Base-by-base conservation (phyloP, 148 eudicot genomes). In the Drosera capensis region DNA sequence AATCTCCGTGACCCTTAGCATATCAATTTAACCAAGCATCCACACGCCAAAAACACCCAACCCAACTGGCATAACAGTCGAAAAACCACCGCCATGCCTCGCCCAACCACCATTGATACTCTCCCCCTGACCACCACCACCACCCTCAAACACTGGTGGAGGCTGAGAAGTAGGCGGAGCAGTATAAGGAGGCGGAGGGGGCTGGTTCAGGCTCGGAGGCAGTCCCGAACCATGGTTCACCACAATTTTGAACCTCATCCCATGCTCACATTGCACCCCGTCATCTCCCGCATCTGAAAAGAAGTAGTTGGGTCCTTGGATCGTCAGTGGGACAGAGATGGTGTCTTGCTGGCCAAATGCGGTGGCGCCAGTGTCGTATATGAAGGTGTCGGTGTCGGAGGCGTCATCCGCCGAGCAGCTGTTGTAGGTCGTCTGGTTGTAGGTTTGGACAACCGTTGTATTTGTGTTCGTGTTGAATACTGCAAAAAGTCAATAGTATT, bases 201-300 rank as follows among this genome's bases (percentile, higher is more conserved):
- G 82, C 17, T 84, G 94, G 74, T 71, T 79, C 60, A 84, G 84
- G 68, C 71, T 84, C 1, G 85, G 85, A 0, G 94, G 88, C 2
- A 84, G 81, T n/a, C 94, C 88, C 7, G 64, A 61, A 11, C 94
- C 94, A 24, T 45, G 67, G 12, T 35, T 52, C 2, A 84, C 94
- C 8, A 40, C 21, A 50, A 84, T 73, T 48, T 67, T 56, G 41
- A 84, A 79, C 3, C 73, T 72, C 83, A 84, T 55, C 5, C 94
- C 88, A 0, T 56, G 58, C 31, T 35, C 65, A 46, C 88, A 84
- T 31, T 84, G 79, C 5, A 41, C 51, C 2, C 88, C 79, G 45
- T 74, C 94, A 3, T 43, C 49, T 2, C 14, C 38, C 12, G 84
- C 71, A 23, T 56, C 75, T n/a, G 94, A 84, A 67, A 79, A 84